Conservation (phyloP, 257 asterid genomes). For the Gentiana macrophylla region DNA sequence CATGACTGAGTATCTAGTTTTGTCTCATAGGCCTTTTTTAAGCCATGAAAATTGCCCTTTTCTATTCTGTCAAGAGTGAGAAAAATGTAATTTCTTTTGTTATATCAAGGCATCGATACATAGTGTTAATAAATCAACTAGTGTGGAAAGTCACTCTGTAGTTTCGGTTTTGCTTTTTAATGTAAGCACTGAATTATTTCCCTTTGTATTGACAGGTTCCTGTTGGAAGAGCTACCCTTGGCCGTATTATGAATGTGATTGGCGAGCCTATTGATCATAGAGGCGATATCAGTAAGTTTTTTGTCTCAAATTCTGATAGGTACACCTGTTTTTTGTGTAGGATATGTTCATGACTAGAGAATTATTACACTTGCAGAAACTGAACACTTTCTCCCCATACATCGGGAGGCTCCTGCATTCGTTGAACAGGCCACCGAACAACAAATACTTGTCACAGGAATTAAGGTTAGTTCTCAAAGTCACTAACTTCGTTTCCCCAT, state of each 20-base stretch:
- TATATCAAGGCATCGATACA: too few species aligned
- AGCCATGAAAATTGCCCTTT: too few species aligned
- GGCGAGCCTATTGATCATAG: constrained; percentile 92
- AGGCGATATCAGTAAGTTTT: constrained; percentile 69
- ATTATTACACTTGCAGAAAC: constrained; percentile 42
- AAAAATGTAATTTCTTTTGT: too few species aligned
- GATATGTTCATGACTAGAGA: constrained; percentile 13
- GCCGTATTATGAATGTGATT: constrained; percentile 90
- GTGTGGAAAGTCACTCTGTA: neutral
- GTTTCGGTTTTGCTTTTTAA: neutral
- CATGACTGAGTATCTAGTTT: too few species aligned
- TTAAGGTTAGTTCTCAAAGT: constrained; percentile 46
- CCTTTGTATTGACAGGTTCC: constrained; percentile 51
- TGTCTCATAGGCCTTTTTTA: too few species aligned
- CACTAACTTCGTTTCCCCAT: neutral
- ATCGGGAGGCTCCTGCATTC: constrained; percentile 94
- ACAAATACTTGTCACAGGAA: constrained; percentile 92
- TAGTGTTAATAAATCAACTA: too few species aligned
- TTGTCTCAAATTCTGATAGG: neutral
- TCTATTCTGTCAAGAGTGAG: too few species aligned
- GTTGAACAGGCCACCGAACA: constrained; percentile 98
- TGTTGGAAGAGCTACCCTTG: constrained; percentile 95
- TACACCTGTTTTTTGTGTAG: neutral
- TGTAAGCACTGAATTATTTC: neutral
- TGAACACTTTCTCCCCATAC: constrained; percentile 83